Conservation (phyloP, 768 basidiomycete genomes). For the Pulveroboletus sp. region DNA sequence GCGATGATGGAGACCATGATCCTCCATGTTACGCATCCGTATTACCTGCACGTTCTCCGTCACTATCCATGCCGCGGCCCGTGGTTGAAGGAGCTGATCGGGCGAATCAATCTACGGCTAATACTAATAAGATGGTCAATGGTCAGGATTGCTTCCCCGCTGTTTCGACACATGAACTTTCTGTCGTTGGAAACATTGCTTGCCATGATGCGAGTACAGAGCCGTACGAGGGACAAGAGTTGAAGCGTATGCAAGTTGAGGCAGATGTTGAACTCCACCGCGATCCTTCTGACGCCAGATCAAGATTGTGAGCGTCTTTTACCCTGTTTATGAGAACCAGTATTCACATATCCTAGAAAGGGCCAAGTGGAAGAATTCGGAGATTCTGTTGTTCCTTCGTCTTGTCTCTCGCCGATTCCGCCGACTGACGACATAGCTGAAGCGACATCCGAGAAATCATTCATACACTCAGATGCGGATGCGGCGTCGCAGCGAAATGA, state of each 20-base stretch:
- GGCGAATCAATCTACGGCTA: too few species aligned
- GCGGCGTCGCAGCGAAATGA: background rate
- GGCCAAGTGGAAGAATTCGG: background rate
- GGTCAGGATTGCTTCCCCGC: too few species aligned
- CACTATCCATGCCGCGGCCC: too few species aligned
- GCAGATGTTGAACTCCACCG: background rate
- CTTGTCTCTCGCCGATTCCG: background rate
- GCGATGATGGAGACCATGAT: too few species aligned
- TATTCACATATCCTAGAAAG: slow-evolving; percentile 1
- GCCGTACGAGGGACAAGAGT: background rate
- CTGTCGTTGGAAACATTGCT: background rate
- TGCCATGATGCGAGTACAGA: background rate
- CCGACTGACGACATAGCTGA: background rate
- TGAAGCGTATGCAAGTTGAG: background rate
- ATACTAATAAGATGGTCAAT: too few species aligned
- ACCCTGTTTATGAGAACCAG: background rate
- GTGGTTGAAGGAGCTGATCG: too few species aligned
- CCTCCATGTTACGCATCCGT: too few species aligned
- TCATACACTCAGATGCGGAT: background rate
- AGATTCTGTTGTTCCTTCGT: background rate
- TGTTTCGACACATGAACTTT: background rate
- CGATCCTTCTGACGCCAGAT: background rate
- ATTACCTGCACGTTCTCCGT: too few species aligned
- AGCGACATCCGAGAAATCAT: background rate
- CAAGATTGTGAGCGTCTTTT: background rate